Evolutionary conservation across 345 rosid genomes (phyloP), one percentile per base, ranked within the genome.

Genomic region (Fremontodendron californicum): DNA sequence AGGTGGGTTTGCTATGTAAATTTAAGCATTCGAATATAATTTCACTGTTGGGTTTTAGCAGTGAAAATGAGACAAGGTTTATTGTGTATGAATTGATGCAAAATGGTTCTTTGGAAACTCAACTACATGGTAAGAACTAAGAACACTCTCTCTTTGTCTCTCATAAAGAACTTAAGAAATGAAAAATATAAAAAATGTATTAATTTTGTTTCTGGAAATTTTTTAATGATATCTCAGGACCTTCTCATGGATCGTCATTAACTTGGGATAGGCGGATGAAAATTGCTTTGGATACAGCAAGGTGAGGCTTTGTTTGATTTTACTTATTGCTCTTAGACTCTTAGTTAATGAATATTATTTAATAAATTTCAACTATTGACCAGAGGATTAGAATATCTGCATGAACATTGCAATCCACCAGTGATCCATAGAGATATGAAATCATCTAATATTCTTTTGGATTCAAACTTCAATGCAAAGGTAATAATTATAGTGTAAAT

Each of bases 351-450:
- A 52, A 49, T 10, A 21, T 7, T 11, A 12, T 43, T 54, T 52
- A 35, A 29, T 4, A 37, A 66, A 73, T 61, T 11, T 52, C 29
- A 60, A 31, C 58, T 87, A 83, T 78, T 76, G 86, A 81, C 82
- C 84, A 96, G 99, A 86, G 99, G 97, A 84, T 80, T 96, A 80
- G 99, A 96, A 75, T 92, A 96, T 90, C 82, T 96, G 73, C 99
- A 96, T 77, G 97, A 92, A 80, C 94, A 83, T 82, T 92, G 98
- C 86, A 89, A 82, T 78, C 99, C 99, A 73, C 83, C 87, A 42
- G 93, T 96, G 85, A 93, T 96, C 74, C 99, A 96, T 88, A 91
- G 99, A 81, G 99, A 96, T 90, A 91, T 96, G 87, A 96, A 96
- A 89, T 89, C 99, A 2, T 94, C 99, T 78, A 96, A 96, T 83